Base-by-base conservation (phyloP, 257 asterid species). In the Asclepias syriaca region DNA sequence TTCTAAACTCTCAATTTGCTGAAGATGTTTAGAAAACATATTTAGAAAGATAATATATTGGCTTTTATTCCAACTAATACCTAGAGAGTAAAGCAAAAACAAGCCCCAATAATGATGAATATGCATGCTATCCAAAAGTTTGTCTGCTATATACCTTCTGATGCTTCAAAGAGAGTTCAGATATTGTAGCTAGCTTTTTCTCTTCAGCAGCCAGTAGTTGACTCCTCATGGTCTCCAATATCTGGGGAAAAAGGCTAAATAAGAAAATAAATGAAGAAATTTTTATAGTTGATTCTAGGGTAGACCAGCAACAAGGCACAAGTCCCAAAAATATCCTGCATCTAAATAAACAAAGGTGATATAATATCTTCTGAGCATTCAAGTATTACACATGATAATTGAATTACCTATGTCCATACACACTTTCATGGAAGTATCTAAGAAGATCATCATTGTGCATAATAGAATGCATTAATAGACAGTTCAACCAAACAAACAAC, bases 1-100 rank as follows among this genome's bases (percentile, higher is more conserved):
- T 78, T 94, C 90, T 86, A 94, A 71, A 80, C 81, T 81, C 82
- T 91, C 96, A 71, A 86, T 85, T 89, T 94, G 91, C 99, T 94
- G 89, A 72, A 65, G 55, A 29, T 48, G 24, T 24, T 45, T 75
- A 13, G 74, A 71, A 70, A 63, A 49, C 66, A 63, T 64, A 70
- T 37, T 29, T 46, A 68, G 80, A 77, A n/a, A 53, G n/a, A 64
- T 6, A 63, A 37, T 34, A 29, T 0, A 16, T 29, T 21, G 45
- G 27, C 58, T 54, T 50, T 66, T 51, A 29, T 72, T 46, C 37
- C 29, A 60, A 65, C 69, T 49, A 40, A 39, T 40, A 65, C 71
- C 34, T 51, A 27, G 4, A 48, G 39, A 48, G 61, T 49, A 66
- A 54, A 65, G 73, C 73, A 83, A 71, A 66, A 27, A 16, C 43